Evolutionary conservation across 2,329 filamentous ascomycete genomes (phyloP).

Genomic region (Alternaria burnsii): DNA sequence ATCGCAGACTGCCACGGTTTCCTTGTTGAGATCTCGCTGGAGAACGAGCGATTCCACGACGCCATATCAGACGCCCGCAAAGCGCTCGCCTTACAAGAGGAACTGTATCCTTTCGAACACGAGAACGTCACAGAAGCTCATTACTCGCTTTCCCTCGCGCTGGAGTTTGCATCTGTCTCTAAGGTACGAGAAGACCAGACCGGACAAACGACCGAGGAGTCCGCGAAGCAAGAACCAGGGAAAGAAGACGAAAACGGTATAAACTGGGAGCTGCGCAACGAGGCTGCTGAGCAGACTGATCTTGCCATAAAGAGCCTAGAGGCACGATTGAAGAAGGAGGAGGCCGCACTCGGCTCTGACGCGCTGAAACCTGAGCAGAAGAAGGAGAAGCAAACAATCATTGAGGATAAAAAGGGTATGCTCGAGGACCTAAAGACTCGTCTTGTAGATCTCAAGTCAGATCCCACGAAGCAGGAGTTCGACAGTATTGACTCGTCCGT

Average conservation of each 20-base stretch:
- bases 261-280: constrained; percentile 74
- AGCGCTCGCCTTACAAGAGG: constrained; percentile 79
- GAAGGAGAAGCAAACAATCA: constrained; percentile 67
- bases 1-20: constrained; percentile 93
- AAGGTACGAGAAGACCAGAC: constrained; percentile 63
- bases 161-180: constrained; percentile 90
- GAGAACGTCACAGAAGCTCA: constrained; percentile 92
- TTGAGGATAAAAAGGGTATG: constrained; percentile 79
- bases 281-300: constrained; percentile 76
- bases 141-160: constrained; percentile 92
- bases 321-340: constrained; percentile 74
- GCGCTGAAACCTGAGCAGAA: constrained; percentile 64
- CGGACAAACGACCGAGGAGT: constrained; percentile 47
- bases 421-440: constrained; percentile 73
- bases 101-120: constrained; percentile 80
- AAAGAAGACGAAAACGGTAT: constrained; percentile 61
- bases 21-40: constrained; percentile 94
- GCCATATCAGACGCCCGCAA: constrained; percentile 86
- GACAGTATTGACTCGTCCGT: constrained; percentile 56
- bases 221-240: constrained; percentile 37
- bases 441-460: constrained; percentile 73
- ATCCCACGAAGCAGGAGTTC: constrained; percentile 56
- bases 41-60: constrained; percentile 90
- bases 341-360: constrained; percentile 65
- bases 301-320: constrained; percentile 77